Evolutionary conservation across 176 grass and related monocot species (phyloP).

Genomic region (Ensete ventricosum): DNA sequence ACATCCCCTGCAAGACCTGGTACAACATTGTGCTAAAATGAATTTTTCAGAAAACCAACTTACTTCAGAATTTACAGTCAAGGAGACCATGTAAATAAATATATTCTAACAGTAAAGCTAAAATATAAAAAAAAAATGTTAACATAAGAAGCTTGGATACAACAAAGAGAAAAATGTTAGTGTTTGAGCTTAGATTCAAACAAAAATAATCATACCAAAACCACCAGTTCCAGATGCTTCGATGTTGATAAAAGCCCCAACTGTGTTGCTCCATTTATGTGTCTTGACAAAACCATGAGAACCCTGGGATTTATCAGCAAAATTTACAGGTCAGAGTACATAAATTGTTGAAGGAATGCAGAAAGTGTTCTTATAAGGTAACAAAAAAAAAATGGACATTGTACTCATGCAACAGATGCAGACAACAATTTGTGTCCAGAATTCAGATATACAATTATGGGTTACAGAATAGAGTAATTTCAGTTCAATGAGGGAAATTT

Average conservation of each 20-base stretch:
- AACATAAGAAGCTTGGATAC: neutral
- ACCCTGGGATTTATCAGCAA: slow-evolving; percentile 34
- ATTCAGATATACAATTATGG: neutral
- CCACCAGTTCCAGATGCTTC: slow-evolving; percentile 95
- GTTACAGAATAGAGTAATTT: neutral
- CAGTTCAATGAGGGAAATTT: neutral
- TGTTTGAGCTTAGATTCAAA: slow-evolving; percentile 8
- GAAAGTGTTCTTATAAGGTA: too few species aligned
- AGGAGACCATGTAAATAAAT: neutral
- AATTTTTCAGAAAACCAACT: too few species aligned
- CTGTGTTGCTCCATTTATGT: slow-evolving; percentile 74
- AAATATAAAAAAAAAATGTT: neutral
- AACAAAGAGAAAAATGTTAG: neutral
- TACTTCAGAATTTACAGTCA: neutral
- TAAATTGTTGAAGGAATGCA: neutral
- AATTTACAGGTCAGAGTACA: neutral
- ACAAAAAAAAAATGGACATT: too few species aligned
- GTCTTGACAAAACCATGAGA: slow-evolving; percentile 95
- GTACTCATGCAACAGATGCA: neutral
- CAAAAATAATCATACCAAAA: slow-evolving; percentile 47
- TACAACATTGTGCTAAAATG: neutral
- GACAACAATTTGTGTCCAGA: neutral
- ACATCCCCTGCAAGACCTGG: neutral
- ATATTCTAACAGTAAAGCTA: neutral
- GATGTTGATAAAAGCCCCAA: slow-evolving; percentile 91